Percentiles rank a stretch among this genome's conserved stretches.
Evolutionary conservation across 306 rosid genomes (phyloP).

Genomic region (Prunus dulcis): DNA sequence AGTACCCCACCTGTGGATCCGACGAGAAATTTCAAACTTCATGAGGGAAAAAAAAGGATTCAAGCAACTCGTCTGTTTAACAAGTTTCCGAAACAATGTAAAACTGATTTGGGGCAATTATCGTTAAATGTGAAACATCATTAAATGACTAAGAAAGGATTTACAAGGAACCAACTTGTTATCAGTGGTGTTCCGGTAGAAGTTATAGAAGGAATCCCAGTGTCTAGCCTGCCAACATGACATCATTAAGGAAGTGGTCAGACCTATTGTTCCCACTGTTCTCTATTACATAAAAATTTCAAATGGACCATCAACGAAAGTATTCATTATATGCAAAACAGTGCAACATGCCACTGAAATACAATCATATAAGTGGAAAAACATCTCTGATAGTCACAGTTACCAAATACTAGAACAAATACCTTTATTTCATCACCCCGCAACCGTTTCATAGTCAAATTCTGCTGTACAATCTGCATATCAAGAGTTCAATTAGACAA

Average conservation of each 20-base stretch:
- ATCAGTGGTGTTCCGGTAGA: slow-evolving; percentile 84
- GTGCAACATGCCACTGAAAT: not conserved
- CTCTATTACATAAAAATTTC: not conserved
- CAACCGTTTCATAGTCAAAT: slow-evolving; percentile 80
- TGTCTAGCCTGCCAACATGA: slow-evolving; percentile 68
- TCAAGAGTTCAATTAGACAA: slow-evolving; percentile 13
- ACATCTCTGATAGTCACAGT: not conserved
- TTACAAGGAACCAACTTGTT: slow-evolving; percentile 61
- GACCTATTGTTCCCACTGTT: slow-evolving; percentile 3
- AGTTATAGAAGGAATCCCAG: slow-evolving; percentile 85
- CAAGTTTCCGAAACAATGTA: not conserved
- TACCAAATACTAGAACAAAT: slow-evolving; percentile 7
- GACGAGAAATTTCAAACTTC: slow-evolving; percentile 9
- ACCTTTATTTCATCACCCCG: slow-evolving; percentile 94
- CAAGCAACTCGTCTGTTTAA: slow-evolving; percentile 10
- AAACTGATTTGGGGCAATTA: not conserved
- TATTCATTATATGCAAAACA: not conserved
- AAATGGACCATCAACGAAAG: no score
- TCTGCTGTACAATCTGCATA: slow-evolving; percentile 73
- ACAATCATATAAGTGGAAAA: not conserved
- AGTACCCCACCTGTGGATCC: slow-evolving; percentile 83
- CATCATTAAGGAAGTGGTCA: not conserved
- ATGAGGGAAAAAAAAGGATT: slow-evolving; percentile 11
- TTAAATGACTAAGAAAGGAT: slow-evolving; percentile 6
- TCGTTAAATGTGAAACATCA: not conserved